Evolutionary conservation across 2,329 filamentous ascomycete genomes (phyloP).

Genomic region (Lachnellula subtilissima): DNA sequence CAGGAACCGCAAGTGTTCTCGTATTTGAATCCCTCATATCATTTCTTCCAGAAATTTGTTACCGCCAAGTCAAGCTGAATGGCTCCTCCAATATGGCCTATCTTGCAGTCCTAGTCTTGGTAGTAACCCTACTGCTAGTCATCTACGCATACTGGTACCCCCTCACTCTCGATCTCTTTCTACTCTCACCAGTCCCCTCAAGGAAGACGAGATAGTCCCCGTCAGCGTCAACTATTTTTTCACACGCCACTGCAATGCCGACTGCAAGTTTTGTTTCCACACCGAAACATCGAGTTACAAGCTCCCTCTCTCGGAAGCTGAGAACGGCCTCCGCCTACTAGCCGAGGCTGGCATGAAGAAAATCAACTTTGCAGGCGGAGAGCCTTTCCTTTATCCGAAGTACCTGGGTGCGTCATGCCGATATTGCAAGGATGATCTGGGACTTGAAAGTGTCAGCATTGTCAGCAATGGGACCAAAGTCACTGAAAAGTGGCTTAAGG

Average conservation of each 20-base stretch:
- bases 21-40: neutral
- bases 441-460: constrained; percentile 48
- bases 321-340: constrained; percentile 42
- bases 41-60: neutral
- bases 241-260: constrained; percentile 43
- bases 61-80: neutral
- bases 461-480: constrained; percentile 50
- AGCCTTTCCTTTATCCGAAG: constrained; percentile 47
- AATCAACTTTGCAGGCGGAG: constrained; percentile 51
- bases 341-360: constrained; percentile 49
- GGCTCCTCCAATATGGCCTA: neutral
- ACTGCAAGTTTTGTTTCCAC: constrained; percentile 53
- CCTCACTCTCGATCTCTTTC: neutral
- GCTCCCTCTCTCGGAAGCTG: constrained; percentile 37
- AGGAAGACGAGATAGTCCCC: constrained; percentile 16
- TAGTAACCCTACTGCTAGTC: neutral
- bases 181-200: neutral
- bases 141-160: neutral
- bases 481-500: constrained; percentile 38
- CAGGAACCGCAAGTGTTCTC: neutral
- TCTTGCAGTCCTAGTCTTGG: neutral
- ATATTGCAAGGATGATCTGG: constrained; percentile 45
- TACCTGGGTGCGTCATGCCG: constrained; percentile 40
- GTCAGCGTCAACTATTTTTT: constrained; percentile 45
- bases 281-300: constrained; percentile 46